Evolutionary conservation across 495 filamentous ascomycete genomes (phyloP).

Genomic region (Trichocladium uniseriatum): DNA sequence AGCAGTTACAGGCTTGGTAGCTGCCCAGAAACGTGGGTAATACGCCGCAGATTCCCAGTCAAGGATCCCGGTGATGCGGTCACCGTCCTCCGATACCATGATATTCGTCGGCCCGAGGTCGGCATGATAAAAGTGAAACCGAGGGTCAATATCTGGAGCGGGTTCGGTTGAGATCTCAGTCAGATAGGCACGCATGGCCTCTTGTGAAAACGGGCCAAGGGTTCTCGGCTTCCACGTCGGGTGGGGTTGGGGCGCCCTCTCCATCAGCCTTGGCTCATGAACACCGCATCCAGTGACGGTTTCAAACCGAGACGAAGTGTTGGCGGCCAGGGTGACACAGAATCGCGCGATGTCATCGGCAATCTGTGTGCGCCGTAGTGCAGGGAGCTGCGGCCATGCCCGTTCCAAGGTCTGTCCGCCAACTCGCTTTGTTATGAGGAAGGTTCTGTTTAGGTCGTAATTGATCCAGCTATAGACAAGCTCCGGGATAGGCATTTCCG

Average conservation of each 20-base stretch:
- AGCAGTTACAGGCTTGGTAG: background rate
- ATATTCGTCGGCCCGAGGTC: conserved; percentile 2
- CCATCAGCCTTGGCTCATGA: background rate
- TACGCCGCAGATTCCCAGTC: conserved; percentile 5
- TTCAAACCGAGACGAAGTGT: conserved; percentile 1
- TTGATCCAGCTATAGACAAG: background rate
- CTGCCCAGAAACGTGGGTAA: conserved; percentile 3
- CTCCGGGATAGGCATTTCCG: background rate
- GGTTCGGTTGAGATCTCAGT: background rate
- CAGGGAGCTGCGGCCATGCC: background rate
- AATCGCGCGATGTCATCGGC: background rate
- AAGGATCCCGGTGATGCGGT: background rate
- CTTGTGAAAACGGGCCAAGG: background rate
- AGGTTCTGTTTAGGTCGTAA: conserved; percentile 1
- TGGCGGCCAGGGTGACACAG: background rate
- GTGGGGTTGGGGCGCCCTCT: background rate
- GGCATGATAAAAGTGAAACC: conserved; percentile 1
- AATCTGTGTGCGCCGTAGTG: background rate
- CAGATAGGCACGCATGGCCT: background rate
- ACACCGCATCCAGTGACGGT: background rate
- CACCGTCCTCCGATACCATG: background rate
- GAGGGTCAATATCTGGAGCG: background rate
- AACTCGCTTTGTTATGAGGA: background rate
- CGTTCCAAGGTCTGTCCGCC: background rate
- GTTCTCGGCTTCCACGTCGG: background rate